These are phyloP conservation scores for Coemansia sp. DNA, from an alignment of 192 early-diverging fungal species.

Conservation along the genomic window DNA sequence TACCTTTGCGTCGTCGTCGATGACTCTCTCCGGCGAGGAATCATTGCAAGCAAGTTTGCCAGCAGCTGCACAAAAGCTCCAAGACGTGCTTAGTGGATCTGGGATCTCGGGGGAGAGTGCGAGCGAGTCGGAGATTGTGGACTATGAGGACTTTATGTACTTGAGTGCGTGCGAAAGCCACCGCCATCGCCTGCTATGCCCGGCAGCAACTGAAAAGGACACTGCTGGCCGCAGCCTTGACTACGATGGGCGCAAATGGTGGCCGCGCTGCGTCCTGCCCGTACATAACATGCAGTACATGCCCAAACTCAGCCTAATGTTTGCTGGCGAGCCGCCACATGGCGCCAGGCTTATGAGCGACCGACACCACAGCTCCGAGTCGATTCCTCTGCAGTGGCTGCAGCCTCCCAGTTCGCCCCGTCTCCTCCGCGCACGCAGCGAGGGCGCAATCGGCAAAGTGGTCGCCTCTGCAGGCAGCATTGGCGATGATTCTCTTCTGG, in stretches of 20 bases:
- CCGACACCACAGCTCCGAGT: constrained; percentile 2
- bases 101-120: neutral
- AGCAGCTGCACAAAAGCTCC: neutral
- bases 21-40: constrained; percentile 20
- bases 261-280: constrained; percentile 38
- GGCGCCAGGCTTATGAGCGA: neutral
- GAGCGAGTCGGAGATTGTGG: constrained; percentile 4
- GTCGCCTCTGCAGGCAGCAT: neutral
- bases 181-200: neutral
- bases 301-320: constrained; percentile 34
- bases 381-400: neutral
- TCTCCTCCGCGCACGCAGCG: neutral
- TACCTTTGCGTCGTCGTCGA: constrained; percentile 10
- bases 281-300: constrained; percentile 51
- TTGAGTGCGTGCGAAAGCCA: constrained; percentile 19
- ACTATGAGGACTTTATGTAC: constrained; percentile 39
- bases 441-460: neutral
- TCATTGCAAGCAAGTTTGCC: too few species aligned
- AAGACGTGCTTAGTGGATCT: neutral
- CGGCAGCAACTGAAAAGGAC: neutral
- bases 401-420: neutral
- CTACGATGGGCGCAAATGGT: constrained; percentile 29
- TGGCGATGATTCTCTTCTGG: too few species aligned
- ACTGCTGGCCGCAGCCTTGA: neutral
- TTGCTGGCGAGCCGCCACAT: neutral